Evolutionary conservation across 176 grass and related monocot genomes (phyloP), one percentile per base, ranked within the genome.

Genomic region (Luzula sylvatica): DNA sequence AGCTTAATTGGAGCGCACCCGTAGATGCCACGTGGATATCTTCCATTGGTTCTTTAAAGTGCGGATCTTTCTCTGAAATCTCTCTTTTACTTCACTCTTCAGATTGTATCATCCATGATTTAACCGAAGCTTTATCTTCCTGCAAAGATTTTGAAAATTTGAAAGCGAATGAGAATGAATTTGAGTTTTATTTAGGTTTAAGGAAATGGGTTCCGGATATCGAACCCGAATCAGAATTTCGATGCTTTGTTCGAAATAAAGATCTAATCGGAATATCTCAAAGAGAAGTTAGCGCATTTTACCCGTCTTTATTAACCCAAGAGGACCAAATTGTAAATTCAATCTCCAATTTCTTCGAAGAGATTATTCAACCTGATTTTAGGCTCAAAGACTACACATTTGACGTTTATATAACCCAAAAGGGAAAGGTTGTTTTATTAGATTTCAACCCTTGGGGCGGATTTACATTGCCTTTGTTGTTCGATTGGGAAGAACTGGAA

Each of bases 391-490:
- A 72, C 56, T 96, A 86, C 52, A 82, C 85, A 0, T 89, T 96
- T 55, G 92, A 96, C 58, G 77, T 90, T 8, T 89, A 81, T 52
- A 23, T 49, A 11, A 78, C 75, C 30, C 50, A 65, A 0, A 71
- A 81, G 42, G 61, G 57, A 9, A 38, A 29, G 41, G 81, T 96
- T 30, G 79, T 88, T 42, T 55, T 96, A 25, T 67, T 96, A 8
- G 92, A 96, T 66, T 89, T 96, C 58, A 96, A 96, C 47, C 92
- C 84, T 0, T 96, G 85, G 84, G 84, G 84, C 0, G 64, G 67
- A 24, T 96, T 79, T 65, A 89, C 81, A 22, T 53, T 96, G 39
- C 77, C 92, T 0, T 65, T 89, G 2, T 50, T 96, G 41, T 96
- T 86, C 59, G 63, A 69, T 20, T 96, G 81, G 92, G 81, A 89